phyloP scores from a whole-genome alignment of 345 rosid genomes.

The Eucalyptus marginata region DNA sequence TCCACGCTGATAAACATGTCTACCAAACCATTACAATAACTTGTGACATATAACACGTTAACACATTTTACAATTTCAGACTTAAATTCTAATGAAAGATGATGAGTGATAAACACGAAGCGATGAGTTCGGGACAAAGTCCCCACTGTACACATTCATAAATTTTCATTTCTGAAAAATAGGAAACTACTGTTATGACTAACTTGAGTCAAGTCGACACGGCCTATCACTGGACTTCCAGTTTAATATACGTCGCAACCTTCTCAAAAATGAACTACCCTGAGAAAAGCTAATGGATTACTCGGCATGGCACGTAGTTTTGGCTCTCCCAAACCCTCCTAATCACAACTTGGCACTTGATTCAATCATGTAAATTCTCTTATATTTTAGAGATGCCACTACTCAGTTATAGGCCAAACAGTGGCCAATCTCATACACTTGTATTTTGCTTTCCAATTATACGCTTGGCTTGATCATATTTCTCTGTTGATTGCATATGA shows the following conservation, averaged over 20 bases:
- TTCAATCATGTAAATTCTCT: not conserved
- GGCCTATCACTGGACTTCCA: not conserved
- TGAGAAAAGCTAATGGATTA: not conserved
- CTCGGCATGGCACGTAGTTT: fast-evolving
- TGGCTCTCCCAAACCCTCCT: not conserved
- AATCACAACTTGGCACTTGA: not conserved
- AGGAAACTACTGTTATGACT: not conserved
- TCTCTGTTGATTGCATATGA: no score
- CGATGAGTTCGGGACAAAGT: not conserved
- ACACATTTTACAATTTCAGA: no score
- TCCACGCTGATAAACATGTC: no score
- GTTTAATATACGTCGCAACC: not conserved
- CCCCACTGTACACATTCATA: not conserved
- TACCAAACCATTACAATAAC: no score
- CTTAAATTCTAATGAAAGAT: no score
- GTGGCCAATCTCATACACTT: no score
- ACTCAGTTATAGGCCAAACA: fast-evolving
- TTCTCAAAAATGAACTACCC: not conserved
- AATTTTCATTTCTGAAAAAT: not conserved
- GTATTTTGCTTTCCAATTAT: no score
- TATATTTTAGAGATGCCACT: fast-evolving
- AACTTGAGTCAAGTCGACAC: not conserved
- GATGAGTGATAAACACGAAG: not conserved
- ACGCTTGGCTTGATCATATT: no score
- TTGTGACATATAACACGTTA: no score